Base-by-base conservation (phyloP, 2,329 filamentous ascomycete genomes). In the Venturia carpophila region DNA sequence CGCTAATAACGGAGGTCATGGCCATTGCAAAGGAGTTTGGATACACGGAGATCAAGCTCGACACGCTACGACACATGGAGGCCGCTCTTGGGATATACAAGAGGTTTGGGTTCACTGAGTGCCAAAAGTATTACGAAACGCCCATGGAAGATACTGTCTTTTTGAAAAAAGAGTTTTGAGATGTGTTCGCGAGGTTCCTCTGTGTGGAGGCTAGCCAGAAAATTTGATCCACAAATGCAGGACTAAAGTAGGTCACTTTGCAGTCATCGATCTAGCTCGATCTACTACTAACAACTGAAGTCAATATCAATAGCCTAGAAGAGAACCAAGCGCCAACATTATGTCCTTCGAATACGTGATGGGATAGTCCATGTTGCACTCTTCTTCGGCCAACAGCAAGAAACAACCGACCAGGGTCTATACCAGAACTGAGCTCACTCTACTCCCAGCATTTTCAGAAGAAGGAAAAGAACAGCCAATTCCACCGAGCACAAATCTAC, bases 81-180 rank as follows among this genome's bases (percentile, higher is more conserved):
- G 74, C 75, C 13, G 83, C 84, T 24, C 76, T 77, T 66, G 71
- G 69, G 41, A 68, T 85, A 68, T 86, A 87, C 73, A 71, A 71
- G 61, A 71, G 70, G 5, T 70, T 78, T 67, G 83, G 84, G 1
- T 86, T 87, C 71, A 73, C 74, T 67, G 78, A 82, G 68, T 78
- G 79, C 47, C 74, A 76, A 49, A 71, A 76, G 30, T 87, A 86
- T 69, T 86, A 86, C 71, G 77, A 83, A 17, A 85, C 80, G 42
- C 82, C 82, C 5, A 68, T 84, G 43, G 74, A 80, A 62, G 79
- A 77, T 37, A 84, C 83, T 7, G 73, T 81, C 19, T 87, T 84
- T 69, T 74, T 86, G 69, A 47, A 24, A 19, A 39, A 39, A 19
- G 24, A 63, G 1, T 27, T 63, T 11, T 56, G 49, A 56, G 21